A percentile compares a stretch with the other conserved stretches of the same genome.
These are phyloP conservation scores for Salvia rosmarinus DNA, from an alignment of 257 asterid genomes.

Conservation along the genomic window DNA sequence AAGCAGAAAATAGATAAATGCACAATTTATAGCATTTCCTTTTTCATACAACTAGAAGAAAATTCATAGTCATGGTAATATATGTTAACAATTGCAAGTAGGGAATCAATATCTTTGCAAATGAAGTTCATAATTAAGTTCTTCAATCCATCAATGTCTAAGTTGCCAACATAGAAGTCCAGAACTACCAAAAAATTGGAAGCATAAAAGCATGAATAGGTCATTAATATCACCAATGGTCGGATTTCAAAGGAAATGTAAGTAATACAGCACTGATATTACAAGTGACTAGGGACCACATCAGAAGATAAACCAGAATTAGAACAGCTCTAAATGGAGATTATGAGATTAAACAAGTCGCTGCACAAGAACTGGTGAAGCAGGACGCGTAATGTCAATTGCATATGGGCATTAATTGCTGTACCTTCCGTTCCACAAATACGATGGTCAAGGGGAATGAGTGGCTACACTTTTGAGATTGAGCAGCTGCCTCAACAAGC, in stretches of 20 bases:
- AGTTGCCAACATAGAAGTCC: slow-evolving; percentile 6
- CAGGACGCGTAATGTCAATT: slow-evolving; percentile 9
- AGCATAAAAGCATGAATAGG: neutral
- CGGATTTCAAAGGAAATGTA: slow-evolving; percentile 4
- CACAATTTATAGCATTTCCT: neutral
- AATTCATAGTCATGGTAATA: neutral
- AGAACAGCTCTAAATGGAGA: slow-evolving; percentile 16
- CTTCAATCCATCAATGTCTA: slow-evolving; percentile 11
- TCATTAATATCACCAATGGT: neutral
- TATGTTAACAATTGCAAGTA: neutral
- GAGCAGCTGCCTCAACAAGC: slow-evolving; percentile 86
- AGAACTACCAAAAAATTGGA: slow-evolving; percentile 14
- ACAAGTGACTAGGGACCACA: slow-evolving; percentile 14
- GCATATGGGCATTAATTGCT: slow-evolving; percentile 15
- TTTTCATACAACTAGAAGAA: slow-evolving; percentile 21
- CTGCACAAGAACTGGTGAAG: slow-evolving; percentile 13
- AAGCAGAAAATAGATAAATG: slow-evolving; percentile 8
- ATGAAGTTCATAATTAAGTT: neutral
- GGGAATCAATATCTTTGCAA: neutral
- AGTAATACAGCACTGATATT: neutral
- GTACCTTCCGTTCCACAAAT: slow-evolving; percentile 92
- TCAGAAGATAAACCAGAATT: slow-evolving; percentile 20
- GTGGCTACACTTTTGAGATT: slow-evolving; percentile 65
- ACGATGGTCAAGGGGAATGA: slow-evolving; percentile 85
- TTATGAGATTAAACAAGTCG: slow-evolving; percentile 23